A percentile compares a stretch with the other conserved stretches of the same genome.
Conservation (phyloP, 164 flowering plant species). For the Aristolochia californica region DNA sequence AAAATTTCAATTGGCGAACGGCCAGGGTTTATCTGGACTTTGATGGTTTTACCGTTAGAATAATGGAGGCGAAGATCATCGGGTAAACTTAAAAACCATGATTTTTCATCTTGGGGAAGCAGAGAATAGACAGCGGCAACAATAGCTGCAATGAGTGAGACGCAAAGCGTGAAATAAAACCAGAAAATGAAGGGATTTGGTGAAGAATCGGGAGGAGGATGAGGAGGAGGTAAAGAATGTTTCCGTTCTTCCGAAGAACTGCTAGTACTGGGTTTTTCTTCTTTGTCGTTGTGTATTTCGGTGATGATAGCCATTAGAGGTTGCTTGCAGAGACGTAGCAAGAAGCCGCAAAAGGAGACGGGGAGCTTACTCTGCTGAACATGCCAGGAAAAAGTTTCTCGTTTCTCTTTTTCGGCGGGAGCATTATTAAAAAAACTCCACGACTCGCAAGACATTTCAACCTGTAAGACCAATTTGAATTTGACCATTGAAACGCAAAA, state of each 20-base stretch:
- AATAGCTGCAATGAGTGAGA: conserved; percentile 46
- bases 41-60: conserved; percentile 61
- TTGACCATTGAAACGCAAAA: no score
- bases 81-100: conserved; percentile 71
- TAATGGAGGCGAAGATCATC: conserved; percentile 49
- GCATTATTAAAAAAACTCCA: no score
- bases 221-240: conserved; percentile 3
- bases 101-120: conserved; percentile 53
- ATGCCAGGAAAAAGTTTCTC: no score
- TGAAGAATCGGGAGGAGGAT: conserved; percentile 4
- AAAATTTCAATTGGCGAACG: conserved; percentile 52
- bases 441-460: no score
- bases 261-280: conserved; percentile 3
- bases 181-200: conserved; percentile 54
- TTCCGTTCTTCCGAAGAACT: neutral
- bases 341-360: neutral
- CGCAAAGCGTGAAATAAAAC: conserved; percentile 61
- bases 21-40: conserved; percentile 45
- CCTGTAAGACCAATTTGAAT: no score
- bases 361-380: neutral
- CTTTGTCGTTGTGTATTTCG: conserved; percentile 25
- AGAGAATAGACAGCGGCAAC: conserved; percentile 17
- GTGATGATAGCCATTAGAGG: conserved; percentile 54
- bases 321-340: no score
- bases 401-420: no score